phyloP scores from a whole-genome alignment of 2,329 filamentous ascomycete species.

The Paraphaeosphaeria minitans region DNA sequence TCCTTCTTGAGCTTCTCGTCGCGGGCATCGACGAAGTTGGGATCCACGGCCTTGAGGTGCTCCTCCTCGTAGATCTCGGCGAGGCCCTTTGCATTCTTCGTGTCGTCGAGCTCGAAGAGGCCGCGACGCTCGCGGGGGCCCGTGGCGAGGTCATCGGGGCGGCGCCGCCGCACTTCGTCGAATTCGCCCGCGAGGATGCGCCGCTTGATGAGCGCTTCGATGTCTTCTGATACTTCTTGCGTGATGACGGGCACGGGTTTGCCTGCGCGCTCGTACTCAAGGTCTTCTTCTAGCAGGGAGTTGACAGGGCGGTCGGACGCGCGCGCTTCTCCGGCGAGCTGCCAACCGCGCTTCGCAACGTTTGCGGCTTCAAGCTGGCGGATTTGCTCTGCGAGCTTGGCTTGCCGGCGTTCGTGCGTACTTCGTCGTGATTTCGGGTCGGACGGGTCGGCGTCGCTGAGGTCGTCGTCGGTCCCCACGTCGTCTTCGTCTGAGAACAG shows the following conservation, averaged over 20 bases:
- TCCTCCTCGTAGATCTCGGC: constrained; percentile 96
- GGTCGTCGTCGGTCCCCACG: constrained; percentile 61
- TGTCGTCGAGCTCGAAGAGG: constrained; percentile 81
- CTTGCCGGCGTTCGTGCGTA: constrained; percentile 83
- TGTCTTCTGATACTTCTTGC: constrained; percentile 84
- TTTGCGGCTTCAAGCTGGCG: constrained; percentile 87
- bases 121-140: constrained; percentile 69
- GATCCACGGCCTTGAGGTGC: constrained; percentile 77
- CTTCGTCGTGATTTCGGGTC: constrained; percentile 77
- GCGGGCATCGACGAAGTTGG: constrained; percentile 78
- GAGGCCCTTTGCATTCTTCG: constrained; percentile 82
- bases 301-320: constrained; percentile 84
- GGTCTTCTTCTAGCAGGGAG: constrained; percentile 89
- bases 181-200: constrained; percentile 90
- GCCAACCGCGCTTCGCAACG: constrained; percentile 90
- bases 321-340: constrained; percentile 83
- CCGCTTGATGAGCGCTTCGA: constrained; percentile 92
- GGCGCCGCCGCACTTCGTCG: constrained; percentile 83
- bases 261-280: constrained; percentile 93
- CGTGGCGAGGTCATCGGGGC: constrained; percentile 73
- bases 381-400: constrained; percentile 87
- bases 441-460: constrained; percentile 66
- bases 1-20: constrained; percentile 83
- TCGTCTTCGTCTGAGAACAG: constrained; percentile 78
- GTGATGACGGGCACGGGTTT: constrained; percentile 96